phyloP scores from a whole-genome alignment of 225 moss, liverwort and hornwort species.

The Anthoceros angustus region DNA sequence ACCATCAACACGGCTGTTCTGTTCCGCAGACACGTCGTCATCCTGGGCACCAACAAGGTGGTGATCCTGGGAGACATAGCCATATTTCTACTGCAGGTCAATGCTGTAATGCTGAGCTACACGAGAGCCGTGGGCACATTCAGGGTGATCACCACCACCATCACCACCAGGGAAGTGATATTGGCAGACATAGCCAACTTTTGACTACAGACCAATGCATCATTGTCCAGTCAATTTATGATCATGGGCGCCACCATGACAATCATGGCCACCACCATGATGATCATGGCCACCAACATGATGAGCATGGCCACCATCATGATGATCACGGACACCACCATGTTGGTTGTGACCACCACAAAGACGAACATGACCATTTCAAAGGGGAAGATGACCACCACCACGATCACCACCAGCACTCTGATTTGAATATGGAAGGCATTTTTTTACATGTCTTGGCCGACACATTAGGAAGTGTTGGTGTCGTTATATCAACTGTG shows the following conservation, averaged over 20 bases:
- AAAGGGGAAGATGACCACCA: constrained; percentile 8
- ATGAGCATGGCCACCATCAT: constrained; percentile 8
- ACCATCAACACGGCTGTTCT: background rate
- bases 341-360: background rate
- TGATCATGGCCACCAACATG: constrained; percentile 5
- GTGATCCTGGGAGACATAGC: constrained; percentile 3
- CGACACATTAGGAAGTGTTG: constrained; percentile 83
- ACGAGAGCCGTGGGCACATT: background rate
- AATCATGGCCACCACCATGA: constrained; percentile 13
- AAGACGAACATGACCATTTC: background rate
- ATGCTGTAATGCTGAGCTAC: constrained; percentile 5
- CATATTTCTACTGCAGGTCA: background rate
- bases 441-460: constrained; percentile 90
- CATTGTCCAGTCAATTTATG: constrained; percentile 4
- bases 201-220: background rate
- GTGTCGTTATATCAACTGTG: constrained; percentile 74
- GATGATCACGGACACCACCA: background rate
- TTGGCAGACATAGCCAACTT: constrained; percentile 6
- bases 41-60: constrained; percentile 2
- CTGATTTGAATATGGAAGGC: constrained; percentile 85
- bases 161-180: constrained; percentile 4
- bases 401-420: constrained; percentile 47
- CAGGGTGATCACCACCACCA: constrained; percentile 11
- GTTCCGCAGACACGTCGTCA: constrained; percentile 3
- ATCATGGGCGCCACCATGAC: constrained; percentile 7